Base-by-base conservation (phyloP, 164 flowering plant genomes). In the Dillenia suffruticosa region DNA sequence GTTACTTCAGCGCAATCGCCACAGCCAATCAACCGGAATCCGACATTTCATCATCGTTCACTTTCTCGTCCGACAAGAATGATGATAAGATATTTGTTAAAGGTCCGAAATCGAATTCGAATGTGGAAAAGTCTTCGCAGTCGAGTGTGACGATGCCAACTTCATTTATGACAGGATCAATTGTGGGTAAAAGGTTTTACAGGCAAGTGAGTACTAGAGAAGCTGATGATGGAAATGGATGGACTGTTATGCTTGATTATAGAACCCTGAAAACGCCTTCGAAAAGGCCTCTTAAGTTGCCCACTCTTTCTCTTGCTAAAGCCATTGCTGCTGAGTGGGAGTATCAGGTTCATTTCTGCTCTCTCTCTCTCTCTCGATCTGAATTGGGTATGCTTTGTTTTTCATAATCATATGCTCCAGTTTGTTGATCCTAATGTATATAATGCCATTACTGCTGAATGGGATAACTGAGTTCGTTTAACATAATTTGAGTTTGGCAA, bases 271-370 rank as follows among this genome's bases (percentile, higher is more conserved):
- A 87, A 68, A 82, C 93, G 1, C 98, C 96, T 14, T 68, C 86
- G n/a, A 94, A 87, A 75, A 75, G 93, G 54, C 80, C 87, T 46
- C 88, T 91, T 57, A 89, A 87, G 81, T 79, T 90, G 44, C 95
- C 95, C 1, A 77, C 85, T 59, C 73, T 71, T n/a, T 65, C 74
- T 56, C 89, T 94, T n/a, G 96, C 97, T 45, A 81, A 83, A 64
- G 97, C 98, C 47, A 77, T 94, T 58, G 98, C 96, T 59, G 96
- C 91, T 53, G 98, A 94, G 66, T 94, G 97, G 98, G 95, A 89
- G 48, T 94, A 84, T 59, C 97, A 94, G 93, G 97, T 93, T n/a
- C 55, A 40, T 22, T 26, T 26, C 32, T 2, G 32, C 32, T 1
- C 32, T 1, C 32, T 26, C 32, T 26, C 32, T 26, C 32, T 26